phyloP scores from a whole-genome alignment of 768 basidiomycete genomes.

The Lactarius sp. region DNA sequence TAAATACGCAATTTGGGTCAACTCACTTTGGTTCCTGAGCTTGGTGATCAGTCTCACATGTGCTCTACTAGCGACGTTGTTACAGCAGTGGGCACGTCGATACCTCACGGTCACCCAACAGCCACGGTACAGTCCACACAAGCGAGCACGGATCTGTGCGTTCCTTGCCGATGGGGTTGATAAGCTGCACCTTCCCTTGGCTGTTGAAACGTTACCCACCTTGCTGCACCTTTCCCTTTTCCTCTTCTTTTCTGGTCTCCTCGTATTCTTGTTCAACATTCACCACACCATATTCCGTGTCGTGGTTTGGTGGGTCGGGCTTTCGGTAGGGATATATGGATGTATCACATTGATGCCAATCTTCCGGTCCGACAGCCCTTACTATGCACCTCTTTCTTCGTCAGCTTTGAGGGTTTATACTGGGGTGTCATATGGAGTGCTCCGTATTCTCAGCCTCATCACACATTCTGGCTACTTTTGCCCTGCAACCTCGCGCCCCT shows the following conservation, averaged over 20 bases:
- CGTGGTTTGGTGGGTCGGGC: slow-evolving; percentile 5
- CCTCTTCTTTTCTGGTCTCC: slow-evolving; percentile 47
- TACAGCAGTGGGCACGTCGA: slow-evolving; percentile 47
- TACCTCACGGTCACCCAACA: slow-evolving; percentile 31
- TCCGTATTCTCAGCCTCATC: neutral
- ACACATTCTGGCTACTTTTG: too few species aligned
- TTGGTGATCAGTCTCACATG: slow-evolving; percentile 38
- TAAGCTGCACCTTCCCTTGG: slow-evolving; percentile 36
- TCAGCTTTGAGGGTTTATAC: neutral
- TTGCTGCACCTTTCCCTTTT: slow-evolving; percentile 49
- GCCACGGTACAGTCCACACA: slow-evolving; percentile 28
- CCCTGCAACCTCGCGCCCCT: neutral
- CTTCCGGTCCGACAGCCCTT: slow-evolving; percentile 12
- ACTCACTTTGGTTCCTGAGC: slow-evolving; percentile 32
- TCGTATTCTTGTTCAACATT: slow-evolving; percentile 39
- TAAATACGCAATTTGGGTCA: neutral
- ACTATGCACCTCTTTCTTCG: slow-evolving; percentile 7
- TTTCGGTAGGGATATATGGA: slow-evolving; percentile 21
- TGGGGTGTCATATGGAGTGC: neutral
- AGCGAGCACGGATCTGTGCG: slow-evolving; percentile 41
- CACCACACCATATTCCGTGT: slow-evolving; percentile 21
- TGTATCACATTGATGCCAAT: slow-evolving; percentile 20
- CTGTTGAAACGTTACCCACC: slow-evolving; percentile 42
- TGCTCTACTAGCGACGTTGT: slow-evolving; percentile 42
- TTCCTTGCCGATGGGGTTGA: slow-evolving; percentile 37